A percentile compares a stretch with the other conserved stretches of the same genome.
Conservation (phyloP, 1,139 yeast species). For the Tardiomyces depauwii region DNA sequence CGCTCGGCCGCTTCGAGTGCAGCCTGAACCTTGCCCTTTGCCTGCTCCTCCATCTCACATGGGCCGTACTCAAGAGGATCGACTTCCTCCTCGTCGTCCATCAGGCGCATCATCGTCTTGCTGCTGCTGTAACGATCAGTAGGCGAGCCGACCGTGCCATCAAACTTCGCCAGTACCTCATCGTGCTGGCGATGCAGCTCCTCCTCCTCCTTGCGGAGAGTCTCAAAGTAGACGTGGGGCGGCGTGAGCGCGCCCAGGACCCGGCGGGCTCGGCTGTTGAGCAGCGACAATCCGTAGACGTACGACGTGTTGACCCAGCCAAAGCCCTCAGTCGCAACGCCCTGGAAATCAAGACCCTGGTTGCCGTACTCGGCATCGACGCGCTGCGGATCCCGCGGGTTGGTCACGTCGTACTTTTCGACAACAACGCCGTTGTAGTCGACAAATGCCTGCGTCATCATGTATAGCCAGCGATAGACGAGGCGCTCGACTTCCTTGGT, state of each 20-base stretch:
- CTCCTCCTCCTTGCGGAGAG: neutral
- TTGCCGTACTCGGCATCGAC: conserved; percentile 97
- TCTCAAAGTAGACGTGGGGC: conserved; percentile 52
- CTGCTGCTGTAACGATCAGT: neutral
- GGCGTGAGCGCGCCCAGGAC: conserved; percentile 78
- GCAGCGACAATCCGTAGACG: conserved; percentile 57
- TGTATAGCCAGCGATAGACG: conserved; percentile 75
- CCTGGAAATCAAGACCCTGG: conserved; percentile 87
- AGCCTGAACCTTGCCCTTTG: neutral
- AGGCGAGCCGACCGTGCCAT: neutral
- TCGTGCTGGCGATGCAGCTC: neutral
- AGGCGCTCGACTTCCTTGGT: conserved; percentile 55
- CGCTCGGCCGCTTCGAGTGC: neutral
- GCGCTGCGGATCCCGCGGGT: conserved; percentile 74
- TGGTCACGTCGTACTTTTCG: conserved; percentile 87
- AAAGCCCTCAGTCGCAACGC: conserved; percentile 92
- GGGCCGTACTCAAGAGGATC: neutral
- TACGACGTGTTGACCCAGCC: conserved; percentile 28
- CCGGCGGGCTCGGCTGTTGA: conserved; percentile 59
- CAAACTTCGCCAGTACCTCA: neutral
- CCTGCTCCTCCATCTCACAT: neutral
- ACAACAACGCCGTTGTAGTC: conserved; percentile 94
- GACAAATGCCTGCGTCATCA: conserved; percentile 88
- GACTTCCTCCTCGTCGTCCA: neutral
- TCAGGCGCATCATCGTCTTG: neutral